Conservation (phyloP, 2,329 filamentous ascomycete genomes). For the Sordariomycetes sp. region DNA sequence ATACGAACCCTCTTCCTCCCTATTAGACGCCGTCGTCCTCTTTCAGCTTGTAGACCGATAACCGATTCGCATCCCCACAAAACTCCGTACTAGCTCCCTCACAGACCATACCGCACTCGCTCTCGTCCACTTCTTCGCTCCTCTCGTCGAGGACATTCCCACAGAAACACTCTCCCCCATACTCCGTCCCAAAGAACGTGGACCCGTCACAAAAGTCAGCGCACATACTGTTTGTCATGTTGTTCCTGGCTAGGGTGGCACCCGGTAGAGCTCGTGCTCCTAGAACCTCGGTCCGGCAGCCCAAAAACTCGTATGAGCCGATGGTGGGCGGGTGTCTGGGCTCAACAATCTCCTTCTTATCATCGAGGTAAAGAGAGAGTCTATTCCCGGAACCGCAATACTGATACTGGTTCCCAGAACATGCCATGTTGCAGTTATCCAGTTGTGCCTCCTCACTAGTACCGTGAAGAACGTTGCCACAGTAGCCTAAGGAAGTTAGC, state of each 20-base stretch:
- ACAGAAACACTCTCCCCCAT: constrained; percentile 25
- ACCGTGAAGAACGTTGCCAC: constrained; percentile 18
- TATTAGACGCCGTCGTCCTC: not conserved
- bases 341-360: constrained; percentile 10
- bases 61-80: constrained; percentile 27
- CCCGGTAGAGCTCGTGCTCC: constrained; percentile 20
- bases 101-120: constrained; percentile 30
- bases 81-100: constrained; percentile 22
- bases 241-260: constrained; percentile 11
- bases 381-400: constrained; percentile 11
- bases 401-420: constrained; percentile 18
- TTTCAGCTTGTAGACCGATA: constrained; percentile 18
- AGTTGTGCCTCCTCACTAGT: constrained; percentile 15
- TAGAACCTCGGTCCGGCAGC: constrained; percentile 25
- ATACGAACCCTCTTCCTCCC: not conserved
- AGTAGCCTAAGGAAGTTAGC: constrained; percentile 17
- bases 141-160: constrained; percentile 17
- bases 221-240: constrained; percentile 22
- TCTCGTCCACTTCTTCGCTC: constrained; percentile 15
- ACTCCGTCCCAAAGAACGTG: constrained; percentile 24
- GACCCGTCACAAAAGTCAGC: constrained; percentile 19
- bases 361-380: not conserved
- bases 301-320: constrained; percentile 20
- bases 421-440: constrained; percentile 22
- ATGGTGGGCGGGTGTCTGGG: constrained; percentile 19